phyloP scores from a whole-genome alignment of 495 filamentous ascomycete genomes.

The Tuber umbilicatum region DNA sequence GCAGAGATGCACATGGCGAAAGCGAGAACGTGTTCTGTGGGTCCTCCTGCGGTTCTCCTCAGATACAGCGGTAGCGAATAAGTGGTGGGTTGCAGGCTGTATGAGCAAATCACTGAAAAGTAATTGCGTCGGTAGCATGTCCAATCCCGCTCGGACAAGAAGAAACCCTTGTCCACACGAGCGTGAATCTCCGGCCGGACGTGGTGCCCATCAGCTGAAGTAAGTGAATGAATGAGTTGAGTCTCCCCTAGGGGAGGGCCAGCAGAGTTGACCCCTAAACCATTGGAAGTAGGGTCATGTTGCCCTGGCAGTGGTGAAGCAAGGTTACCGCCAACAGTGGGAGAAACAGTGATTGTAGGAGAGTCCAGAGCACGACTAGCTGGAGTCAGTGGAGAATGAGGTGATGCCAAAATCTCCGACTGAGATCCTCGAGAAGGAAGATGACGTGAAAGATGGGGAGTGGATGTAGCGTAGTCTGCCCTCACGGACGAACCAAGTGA shows the following conservation, averaged over 20 bases:
- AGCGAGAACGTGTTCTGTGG: constrained; percentile 51
- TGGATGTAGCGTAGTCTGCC: constrained; percentile 38
- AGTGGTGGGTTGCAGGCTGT: constrained; percentile 55
- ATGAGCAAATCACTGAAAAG: constrained; percentile 81
- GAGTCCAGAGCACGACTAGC: constrained; percentile 32
- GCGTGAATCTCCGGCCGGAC: constrained; percentile 73
- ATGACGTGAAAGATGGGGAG: constrained; percentile 39
- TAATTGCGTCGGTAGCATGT: constrained; percentile 96
- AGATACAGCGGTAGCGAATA: constrained; percentile 48
- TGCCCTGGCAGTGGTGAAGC: constrained; percentile 27
- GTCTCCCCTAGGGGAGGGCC: constrained; percentile 45
- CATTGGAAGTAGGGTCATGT: constrained; percentile 40
- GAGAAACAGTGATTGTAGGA: constrained; percentile 34
- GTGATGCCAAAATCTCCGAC: constrained; percentile 32
- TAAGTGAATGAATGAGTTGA: constrained; percentile 52
- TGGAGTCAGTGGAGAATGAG: constrained; percentile 39
- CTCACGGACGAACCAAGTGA: constrained; percentile 39
- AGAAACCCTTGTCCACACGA: constrained; percentile 89
- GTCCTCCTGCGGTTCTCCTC: constrained; percentile 40
- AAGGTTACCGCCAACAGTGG: constrained; percentile 31
- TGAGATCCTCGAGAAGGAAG: constrained; percentile 37
- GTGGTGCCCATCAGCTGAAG: constrained; percentile 52
- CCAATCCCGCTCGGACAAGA: constrained; percentile 78
- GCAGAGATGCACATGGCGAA: constrained; percentile 86
- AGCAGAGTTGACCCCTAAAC: constrained; percentile 31